A percentile compares a stretch with the other conserved stretches of the same genome.
These are phyloP conservation scores for Cucurbita pepo DNA, from an alignment of 306 rosid genomes.

Conservation along the genomic window DNA sequence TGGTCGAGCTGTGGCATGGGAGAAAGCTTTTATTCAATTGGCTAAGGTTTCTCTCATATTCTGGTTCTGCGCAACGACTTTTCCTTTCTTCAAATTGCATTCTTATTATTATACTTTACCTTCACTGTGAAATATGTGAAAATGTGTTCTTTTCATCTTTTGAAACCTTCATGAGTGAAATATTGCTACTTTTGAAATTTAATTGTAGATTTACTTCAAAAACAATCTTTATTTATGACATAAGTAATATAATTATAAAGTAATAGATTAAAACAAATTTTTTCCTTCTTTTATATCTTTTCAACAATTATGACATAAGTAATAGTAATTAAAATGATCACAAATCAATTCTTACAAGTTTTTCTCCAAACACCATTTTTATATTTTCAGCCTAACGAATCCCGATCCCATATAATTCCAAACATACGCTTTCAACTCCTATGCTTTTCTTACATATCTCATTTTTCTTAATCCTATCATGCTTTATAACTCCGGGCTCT, in stretches of 20 bases:
- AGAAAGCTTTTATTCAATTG: conserved; percentile 78
- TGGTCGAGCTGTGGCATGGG: conserved; percentile 82
- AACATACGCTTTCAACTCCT: not conserved
- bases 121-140: not conserved
- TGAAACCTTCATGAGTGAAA: not conserved
- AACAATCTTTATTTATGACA: not conserved
- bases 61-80: not conserved
- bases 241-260: not conserved
- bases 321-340: not conserved
- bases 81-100: not conserved
- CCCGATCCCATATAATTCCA: not conserved
- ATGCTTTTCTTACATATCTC: not conserved
- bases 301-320: not conserved
- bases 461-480: not conserved
- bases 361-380: not conserved
- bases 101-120: not conserved
- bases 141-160: not conserved
- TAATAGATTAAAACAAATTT: not conserved
- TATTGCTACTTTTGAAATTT: not conserved
- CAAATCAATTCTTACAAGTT: not conserved
- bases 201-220: not conserved
- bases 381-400: not conserved
- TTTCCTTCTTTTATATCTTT: not conserved
- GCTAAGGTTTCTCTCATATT: conserved; percentile 49
- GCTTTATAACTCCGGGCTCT: not conserved